Base-by-base conservation (phyloP, 495 filamentous ascomycete species). In the Penicillium riverlandense region DNA sequence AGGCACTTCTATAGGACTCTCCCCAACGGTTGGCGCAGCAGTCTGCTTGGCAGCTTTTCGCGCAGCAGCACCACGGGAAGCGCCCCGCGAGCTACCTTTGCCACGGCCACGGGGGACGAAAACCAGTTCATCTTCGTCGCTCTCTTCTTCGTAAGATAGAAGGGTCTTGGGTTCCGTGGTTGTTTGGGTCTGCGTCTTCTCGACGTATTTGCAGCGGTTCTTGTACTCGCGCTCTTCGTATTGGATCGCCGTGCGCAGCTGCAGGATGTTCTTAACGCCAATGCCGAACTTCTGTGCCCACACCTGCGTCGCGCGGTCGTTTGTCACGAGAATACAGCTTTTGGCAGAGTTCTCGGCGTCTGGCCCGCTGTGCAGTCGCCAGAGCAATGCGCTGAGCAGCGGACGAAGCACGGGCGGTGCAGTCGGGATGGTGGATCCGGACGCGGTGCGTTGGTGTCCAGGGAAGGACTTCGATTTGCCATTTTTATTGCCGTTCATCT, bases 231-330 rank as follows among this genome's bases (percentile, higher is more conserved):
- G 65, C 39, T 82, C 78, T 47, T 83, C 77, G 40, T 76, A 74
- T 29, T 68, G 70, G 38, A 83, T 75, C 15, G 72, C 72, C 27
- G 77, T 77, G 27, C 76, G 75, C 37, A 81, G 54, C 45, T 80
- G 78, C 50, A 79, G 74, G 27, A 81, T 75, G 40, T 74, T 75
- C 59, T 80, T 82, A 14, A 70, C 70, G 0, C 65, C 68, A 36
- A 84, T 75, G 8, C 77, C 78, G 44, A 82, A 84, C 36, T 76
- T 76, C 50, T 75, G 70, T 0, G 80, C 80, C 69, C 76, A 80
- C 2, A 66, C 50, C 38, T 76, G 67, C 8, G 77, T 79, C 41
- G 55, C 52, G 0, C 65, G 69, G 47, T 83, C 77, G 48, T 84
- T 84, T 33, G 76, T 79, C 15, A 85, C 66, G 60, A 77, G 52